Conservation (phyloP, 164 flowering plant species). For the Akebia trifoliata region DNA sequence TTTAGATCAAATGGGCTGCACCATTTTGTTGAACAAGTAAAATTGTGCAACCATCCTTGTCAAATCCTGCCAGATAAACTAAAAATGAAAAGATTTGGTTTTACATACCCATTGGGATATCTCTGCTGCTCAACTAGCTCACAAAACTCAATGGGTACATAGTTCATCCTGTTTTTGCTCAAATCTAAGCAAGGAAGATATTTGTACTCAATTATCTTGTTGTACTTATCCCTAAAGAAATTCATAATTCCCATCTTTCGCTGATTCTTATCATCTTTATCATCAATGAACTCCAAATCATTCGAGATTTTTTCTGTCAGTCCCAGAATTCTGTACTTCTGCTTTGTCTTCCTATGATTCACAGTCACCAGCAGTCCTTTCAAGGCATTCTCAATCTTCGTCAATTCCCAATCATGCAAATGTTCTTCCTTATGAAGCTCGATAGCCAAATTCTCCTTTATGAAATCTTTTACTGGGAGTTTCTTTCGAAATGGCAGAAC, state of each 20-base stretch:
- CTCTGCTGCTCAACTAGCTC: slow-evolving; percentile 61
- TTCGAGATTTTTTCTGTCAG: slow-evolving; percentile 29
- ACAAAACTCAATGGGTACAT: slow-evolving; percentile 82
- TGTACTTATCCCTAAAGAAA: slow-evolving; percentile 47
- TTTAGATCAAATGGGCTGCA: too few relatives aligned
- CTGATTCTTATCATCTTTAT: slow-evolving; percentile 26
- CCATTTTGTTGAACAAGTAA: too few relatives aligned
- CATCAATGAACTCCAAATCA: slow-evolving; percentile 24
- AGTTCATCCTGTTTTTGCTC: slow-evolving; percentile 36
- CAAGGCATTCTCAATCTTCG: slow-evolving; percentile 27
- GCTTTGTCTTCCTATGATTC: slow-evolving; percentile 54
- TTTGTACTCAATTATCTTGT: slow-evolving; percentile 26
- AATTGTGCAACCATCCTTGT: too few relatives aligned
- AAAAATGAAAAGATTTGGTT: too few relatives aligned
- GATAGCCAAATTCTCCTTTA: slow-evolving; percentile 29
- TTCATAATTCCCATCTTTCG: slow-evolving; percentile 27
- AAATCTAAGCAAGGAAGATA: slow-evolving; percentile 65
- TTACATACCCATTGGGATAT: slow-evolving; percentile 61
- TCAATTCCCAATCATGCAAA: neutral
- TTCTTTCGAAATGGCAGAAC: slow-evolving; percentile 49
- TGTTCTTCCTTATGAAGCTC: neutral
- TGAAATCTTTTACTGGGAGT: slow-evolving; percentile 47
- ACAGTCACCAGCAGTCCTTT: slow-evolving; percentile 52
- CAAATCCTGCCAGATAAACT: too few relatives aligned
- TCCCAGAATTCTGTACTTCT: slow-evolving; percentile 45